These are phyloP conservation scores for Neocucurbitaria cava DNA, from an alignment of 2,329 filamentous ascomycete species.

Conservation along the genomic window DNA sequence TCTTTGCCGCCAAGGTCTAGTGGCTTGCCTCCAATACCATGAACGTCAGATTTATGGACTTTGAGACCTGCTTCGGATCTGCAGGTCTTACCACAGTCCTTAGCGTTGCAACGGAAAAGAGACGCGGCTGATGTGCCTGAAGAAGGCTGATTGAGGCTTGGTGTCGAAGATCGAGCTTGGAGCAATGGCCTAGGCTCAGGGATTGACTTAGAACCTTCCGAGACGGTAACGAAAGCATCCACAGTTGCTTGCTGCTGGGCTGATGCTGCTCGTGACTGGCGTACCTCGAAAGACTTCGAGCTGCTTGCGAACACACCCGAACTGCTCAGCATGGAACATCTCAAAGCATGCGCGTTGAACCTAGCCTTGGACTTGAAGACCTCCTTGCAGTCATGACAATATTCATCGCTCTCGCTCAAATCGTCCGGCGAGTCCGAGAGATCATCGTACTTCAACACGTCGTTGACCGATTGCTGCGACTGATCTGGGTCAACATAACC, in stretches of 20 bases:
- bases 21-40: constrained; percentile 28
- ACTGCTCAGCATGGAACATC: constrained; percentile 13
- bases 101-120: constrained; percentile 20
- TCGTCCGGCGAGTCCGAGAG: constrained; percentile 12
- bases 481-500: constrained; percentile 19
- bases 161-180: background rate
- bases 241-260: background rate
- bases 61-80: constrained; percentile 28
- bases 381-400: constrained; percentile 30
- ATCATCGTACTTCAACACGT: constrained; percentile 7
- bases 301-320: background rate
- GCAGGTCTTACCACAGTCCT: constrained; percentile 22
- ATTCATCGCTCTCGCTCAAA: constrained; percentile 5
- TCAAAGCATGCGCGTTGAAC: constrained; percentile 29
- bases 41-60: constrained; percentile 27
- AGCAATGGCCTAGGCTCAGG: background rate
- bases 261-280: background rate
- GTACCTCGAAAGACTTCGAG: background rate
- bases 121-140: background rate
- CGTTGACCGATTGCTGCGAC: constrained; percentile 3
- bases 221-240: background rate
- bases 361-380: constrained; percentile 19
- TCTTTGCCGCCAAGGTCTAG: constrained; percentile 29
- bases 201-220: background rate
- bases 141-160: background rate